phyloP scores from a whole-genome alignment of 345 rosid genomes.

The Capsella bursapastoris region DNA sequence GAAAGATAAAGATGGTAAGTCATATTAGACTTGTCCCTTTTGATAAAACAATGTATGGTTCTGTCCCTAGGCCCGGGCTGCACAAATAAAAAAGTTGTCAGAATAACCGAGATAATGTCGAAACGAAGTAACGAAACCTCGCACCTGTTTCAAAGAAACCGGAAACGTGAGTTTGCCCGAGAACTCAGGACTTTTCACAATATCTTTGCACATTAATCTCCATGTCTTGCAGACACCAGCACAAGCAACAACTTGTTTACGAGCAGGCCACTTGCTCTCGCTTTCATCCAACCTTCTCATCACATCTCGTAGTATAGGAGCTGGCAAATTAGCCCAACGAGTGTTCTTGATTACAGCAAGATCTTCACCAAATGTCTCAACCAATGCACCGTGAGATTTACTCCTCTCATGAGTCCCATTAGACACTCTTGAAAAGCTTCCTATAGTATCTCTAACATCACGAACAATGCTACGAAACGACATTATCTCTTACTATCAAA shows the following conservation, averaged over 20 bases:
- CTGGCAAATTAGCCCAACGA: conserved; percentile 82
- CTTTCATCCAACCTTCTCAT: conserved; percentile 78
- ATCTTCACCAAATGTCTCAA: conserved; percentile 53
- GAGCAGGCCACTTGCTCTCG: conserved; percentile 79
- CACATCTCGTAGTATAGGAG: conserved; percentile 73
- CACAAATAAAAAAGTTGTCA: background rate
- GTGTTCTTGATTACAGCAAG: conserved; percentile 56
- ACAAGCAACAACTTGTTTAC: conserved; percentile 79
- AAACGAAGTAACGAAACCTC: background rate
- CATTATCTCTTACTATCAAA: conserved; percentile 59
- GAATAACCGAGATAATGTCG: background rate
- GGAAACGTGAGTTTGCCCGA: conserved; percentile 83
- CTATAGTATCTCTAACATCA: conserved; percentile 81
- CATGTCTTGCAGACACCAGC: conserved; percentile 81
- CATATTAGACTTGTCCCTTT: conserved; percentile 76
- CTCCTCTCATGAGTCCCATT: conserved; percentile 56
- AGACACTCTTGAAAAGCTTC: conserved; percentile 75
- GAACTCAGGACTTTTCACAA: conserved; percentile 65
- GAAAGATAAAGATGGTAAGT: conserved; percentile 83
- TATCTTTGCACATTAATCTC: conserved; percentile 85
- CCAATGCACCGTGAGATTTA: conserved; percentile 63
- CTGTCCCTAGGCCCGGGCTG: conserved; percentile 85
- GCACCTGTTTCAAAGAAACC: conserved; percentile 80
- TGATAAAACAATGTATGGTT: conserved; percentile 75
- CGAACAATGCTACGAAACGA: conserved; percentile 81